Evolutionary conservation across 371 early-diverging fungal genomes (phyloP), one percentile per base, ranked within the genome.

Genomic region (Mortierella polycephala): DNA sequence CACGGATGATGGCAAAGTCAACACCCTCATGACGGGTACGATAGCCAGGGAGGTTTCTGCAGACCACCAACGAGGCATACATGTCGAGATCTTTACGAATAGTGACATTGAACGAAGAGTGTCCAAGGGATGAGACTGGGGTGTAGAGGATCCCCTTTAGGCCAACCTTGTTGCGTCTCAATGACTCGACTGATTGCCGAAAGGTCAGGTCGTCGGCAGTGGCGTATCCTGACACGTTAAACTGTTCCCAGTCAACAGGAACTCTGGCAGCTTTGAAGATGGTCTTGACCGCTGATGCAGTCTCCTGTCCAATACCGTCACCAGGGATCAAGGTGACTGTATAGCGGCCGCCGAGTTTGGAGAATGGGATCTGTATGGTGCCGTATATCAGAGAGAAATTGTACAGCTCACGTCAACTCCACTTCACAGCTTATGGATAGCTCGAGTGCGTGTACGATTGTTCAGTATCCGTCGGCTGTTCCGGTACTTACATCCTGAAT

Each of bases 311-410:
- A 68, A 97, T 91, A 82, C 98, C 98, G 84, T 98, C 98, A 77
- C 98, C 98, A 60, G 97, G 98, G 73, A 98, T 95, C 45, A 98
- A 85, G 9, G 98, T 97, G 21, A 96, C 95, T 52, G 94, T 96
- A 86, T 94, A 91, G 50, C 87, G 89, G 51, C 96, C 97, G 45
- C 93, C 94, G 83, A 93, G 92, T 81, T 88, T 87, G 70, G 61
- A 61, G 47, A 30, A 23, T 46, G 61, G 51, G 51, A 23, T 18
- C 51, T 61, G 47, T 81, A 83, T 53, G 20, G 39, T 2, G 13
- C n/a, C 42, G n/a, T 2, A 47, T 20, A 53, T 20, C 8, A 16
- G 7, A 56, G 12, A 16, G 30, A 30, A 30, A 30, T 30, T 30
- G 4, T 30, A 4, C 30, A 30, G 30, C 4, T 30, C 30, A 30